These are phyloP conservation scores for Guadua angustifolia DNA, from an alignment of 176 grass and related monocot species.

Conservation along the genomic window DNA sequence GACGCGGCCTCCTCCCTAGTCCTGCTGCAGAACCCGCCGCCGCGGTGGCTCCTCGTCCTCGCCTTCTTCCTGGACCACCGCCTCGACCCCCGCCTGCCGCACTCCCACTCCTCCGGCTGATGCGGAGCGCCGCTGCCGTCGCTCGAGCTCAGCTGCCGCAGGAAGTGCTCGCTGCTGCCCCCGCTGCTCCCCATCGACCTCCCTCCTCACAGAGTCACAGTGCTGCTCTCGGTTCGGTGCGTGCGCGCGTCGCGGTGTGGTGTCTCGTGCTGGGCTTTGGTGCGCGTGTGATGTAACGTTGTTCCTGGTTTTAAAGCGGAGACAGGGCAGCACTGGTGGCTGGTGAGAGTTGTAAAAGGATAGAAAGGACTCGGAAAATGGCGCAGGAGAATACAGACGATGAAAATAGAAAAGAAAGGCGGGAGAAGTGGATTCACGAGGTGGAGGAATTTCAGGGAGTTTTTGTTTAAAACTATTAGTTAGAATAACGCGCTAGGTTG, in stretches of 20 bases:
- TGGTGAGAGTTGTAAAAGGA: neutral
- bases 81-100: slow-evolving; percentile 55
- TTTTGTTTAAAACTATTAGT: no score
- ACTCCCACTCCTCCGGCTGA: slow-evolving; percentile 44
- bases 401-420: neutral
- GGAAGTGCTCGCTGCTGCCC: slow-evolving; percentile 74
- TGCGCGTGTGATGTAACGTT: slow-evolving; percentile 44
- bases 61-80: slow-evolving; percentile 70
- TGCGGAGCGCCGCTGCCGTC: slow-evolving; percentile 39
- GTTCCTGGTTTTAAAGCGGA: slow-evolving; percentile 43
- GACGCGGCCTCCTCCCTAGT: slow-evolving; percentile 36
- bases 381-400: neutral
- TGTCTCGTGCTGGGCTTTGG: slow-evolving; percentile 35
- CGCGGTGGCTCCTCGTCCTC: slow-evolving; percentile 21
- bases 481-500: no score
- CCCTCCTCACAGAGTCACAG: neutral
- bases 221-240: slow-evolving; percentile 19
- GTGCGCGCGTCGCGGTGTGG: neutral
- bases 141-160: slow-evolving; percentile 64
- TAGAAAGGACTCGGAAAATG: neutral
- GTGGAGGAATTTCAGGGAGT: neutral
- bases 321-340: neutral
- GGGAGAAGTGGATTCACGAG: neutral
- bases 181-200: slow-evolving; percentile 54
- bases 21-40: slow-evolving; percentile 48